Conservation (phyloP, 2,329 filamentous ascomycete genomes). For the Tympanopsis confertula region DNA sequence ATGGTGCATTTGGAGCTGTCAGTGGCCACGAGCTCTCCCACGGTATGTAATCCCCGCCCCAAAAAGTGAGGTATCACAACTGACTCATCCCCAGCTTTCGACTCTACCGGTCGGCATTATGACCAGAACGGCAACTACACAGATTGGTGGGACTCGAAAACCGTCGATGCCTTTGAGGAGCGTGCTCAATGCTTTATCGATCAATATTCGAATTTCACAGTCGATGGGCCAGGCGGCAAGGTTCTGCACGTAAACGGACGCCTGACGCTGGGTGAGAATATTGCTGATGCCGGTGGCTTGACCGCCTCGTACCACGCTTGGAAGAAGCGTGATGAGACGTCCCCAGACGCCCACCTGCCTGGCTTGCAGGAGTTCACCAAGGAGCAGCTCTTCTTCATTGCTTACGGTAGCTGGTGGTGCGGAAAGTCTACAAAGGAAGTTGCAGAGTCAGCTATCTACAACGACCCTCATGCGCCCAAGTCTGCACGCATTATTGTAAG, state of each 20-base stretch:
- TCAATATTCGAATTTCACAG: conserved; percentile 52
- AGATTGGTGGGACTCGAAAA: conserved; percentile 55
- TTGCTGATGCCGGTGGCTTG: conserved; percentile 59
- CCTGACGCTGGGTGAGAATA: conserved; percentile 58
- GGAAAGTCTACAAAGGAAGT: conserved; percentile 47
- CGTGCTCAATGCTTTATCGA: conserved; percentile 54
- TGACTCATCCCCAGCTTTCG: conserved; percentile 35
- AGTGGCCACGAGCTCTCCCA: conserved; percentile 61
- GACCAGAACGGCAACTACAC: conserved; percentile 53
- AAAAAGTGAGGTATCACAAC: neutral
- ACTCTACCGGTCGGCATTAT: conserved; percentile 52
- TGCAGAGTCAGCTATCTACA: conserved; percentile 43
- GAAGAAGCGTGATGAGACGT: conserved; percentile 41
- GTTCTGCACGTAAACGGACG: conserved; percentile 49
- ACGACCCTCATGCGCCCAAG: conserved; percentile 54
- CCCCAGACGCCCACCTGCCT: conserved; percentile 40
- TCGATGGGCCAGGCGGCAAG: conserved; percentile 41
- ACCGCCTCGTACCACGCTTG: conserved; percentile 53
- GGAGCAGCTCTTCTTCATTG: conserved; percentile 60
- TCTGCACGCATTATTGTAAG: conserved; percentile 36
- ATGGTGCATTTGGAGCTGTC: conserved; percentile 58
- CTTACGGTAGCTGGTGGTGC: conserved; percentile 56
- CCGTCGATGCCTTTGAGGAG: conserved; percentile 42
- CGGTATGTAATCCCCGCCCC: conserved; percentile 1
- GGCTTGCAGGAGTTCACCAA: conserved; percentile 51